A percentile compares a stretch with the other conserved stretches of the same genome.
phyloP scores from a whole-genome alignment of 2,329 filamentous ascomycete genomes.

The Penicillium fuscoglaucum region DNA sequence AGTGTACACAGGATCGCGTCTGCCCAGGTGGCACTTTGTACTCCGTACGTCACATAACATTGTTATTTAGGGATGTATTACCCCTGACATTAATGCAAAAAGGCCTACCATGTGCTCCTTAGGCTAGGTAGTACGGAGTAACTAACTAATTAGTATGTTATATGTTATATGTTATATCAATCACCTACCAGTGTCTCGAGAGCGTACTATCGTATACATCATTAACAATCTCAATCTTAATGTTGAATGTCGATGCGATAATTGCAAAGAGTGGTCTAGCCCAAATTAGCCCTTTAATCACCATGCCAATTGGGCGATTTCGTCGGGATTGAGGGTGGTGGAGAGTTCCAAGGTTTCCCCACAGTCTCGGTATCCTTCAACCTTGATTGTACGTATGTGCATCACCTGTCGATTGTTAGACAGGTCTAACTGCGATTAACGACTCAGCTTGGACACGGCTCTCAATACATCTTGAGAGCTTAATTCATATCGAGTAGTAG shows the following conservation, averaged over 20 bases:
- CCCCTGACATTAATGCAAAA: not conserved
- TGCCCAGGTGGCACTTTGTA: not conserved
- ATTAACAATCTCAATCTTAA: not conserved
- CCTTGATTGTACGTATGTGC: not conserved
- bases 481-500: not conserved
- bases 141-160: too few relatives aligned
- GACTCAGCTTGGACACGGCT: not conserved
- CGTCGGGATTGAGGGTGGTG: not conserved
- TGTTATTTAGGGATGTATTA: not conserved
- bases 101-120: not conserved
- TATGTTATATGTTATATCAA: too few relatives aligned
- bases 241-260: not conserved
- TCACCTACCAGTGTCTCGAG: not conserved
- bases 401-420: not conserved
- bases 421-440: too few relatives aligned
- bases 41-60: not conserved
- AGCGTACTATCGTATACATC: not conserved
- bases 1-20: not conserved
- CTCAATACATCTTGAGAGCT: not conserved
- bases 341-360: not conserved
- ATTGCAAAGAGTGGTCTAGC: not conserved
- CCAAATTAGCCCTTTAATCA: not conserved
- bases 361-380: constrained; percentile 3
- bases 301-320: not conserved
- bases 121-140: not conserved